Conservation (phyloP, 345 rosid genomes). For the Chamaenerion angustifolium region DNA sequence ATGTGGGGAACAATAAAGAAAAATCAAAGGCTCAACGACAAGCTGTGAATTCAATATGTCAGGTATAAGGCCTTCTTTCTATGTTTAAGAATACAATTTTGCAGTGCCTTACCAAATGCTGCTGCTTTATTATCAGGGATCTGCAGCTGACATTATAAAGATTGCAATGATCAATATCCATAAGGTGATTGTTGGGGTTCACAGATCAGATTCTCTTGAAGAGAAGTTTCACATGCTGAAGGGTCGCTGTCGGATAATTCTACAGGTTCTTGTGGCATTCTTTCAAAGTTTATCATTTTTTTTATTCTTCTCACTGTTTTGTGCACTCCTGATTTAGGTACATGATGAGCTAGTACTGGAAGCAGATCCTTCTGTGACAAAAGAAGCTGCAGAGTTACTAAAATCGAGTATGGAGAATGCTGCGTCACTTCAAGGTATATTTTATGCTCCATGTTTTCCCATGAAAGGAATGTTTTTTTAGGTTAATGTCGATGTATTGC, state of each 20-base stretch:
- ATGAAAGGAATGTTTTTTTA: not conserved
- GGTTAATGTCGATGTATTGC: not conserved
- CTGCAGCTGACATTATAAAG: slow-evolving; percentile 96
- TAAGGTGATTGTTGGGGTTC: slow-evolving; percentile 38
- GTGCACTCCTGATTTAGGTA: slow-evolving; percentile 28
- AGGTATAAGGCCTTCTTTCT: slow-evolving; percentile 32
- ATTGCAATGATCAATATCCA: slow-evolving; percentile 80
- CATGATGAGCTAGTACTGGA: slow-evolving; percentile 91
- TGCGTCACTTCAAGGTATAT: slow-evolving; percentile 47
- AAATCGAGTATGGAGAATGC: slow-evolving; percentile 74
- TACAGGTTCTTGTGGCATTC: slow-evolving; percentile 43
- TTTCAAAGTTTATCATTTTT: not conserved
- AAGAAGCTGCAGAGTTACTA: slow-evolving; percentile 62
- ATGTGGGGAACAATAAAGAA: slow-evolving; percentile 64
- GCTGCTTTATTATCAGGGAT: slow-evolving; percentile 36
- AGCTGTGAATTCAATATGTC: slow-evolving; percentile 95
- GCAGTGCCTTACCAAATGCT: not conserved
- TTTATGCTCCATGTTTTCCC: slow-evolving; percentile 1
- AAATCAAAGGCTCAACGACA: slow-evolving; percentile 92
- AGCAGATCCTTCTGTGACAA: slow-evolving; percentile 54
- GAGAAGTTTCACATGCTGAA: slow-evolving; percentile 50
- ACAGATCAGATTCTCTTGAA: slow-evolving; percentile 18
- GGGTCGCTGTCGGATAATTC: slow-evolving; percentile 65
- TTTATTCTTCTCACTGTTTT: too few species aligned
- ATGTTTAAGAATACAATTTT: not conserved